Conservation (phyloP, 106 monocot genomes). For the Agapanthus africanus region DNA sequence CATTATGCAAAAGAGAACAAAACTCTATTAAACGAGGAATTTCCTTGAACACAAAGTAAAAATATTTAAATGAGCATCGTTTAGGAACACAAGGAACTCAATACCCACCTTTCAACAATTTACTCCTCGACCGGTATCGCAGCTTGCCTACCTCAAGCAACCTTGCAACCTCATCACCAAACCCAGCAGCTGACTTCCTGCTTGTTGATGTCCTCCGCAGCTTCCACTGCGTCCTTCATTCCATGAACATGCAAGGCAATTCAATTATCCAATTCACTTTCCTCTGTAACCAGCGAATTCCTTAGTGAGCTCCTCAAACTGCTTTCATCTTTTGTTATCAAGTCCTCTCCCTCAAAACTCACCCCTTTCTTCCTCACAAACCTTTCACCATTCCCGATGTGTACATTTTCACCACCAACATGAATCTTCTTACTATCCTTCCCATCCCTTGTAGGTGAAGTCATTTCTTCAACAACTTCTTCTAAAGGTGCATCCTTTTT, state of each 20-base stretch:
- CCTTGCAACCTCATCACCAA: slow-evolving; percentile 48
- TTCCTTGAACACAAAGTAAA: not conserved
- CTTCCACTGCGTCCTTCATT: slow-evolving; percentile 52
- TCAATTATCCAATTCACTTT: slow-evolving; percentile 8
- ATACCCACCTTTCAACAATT: slow-evolving; percentile 50
- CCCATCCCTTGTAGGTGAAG: slow-evolving; percentile 9
- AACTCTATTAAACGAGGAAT: not conserved
- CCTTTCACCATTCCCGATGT: slow-evolving; percentile 8
- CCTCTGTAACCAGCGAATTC: slow-evolving; percentile 11
- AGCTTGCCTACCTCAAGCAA: slow-evolving; percentile 69
- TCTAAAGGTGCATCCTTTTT: slow-evolving; percentile 15
- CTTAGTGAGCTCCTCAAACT: not conserved
- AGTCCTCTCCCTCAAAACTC: slow-evolving; percentile 35
- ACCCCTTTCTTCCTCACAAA: slow-evolving; percentile 32
- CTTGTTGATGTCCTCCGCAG: slow-evolving; percentile 60
- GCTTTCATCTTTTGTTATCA: slow-evolving; percentile 7
- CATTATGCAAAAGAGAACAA: not conserved
- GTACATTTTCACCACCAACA: not conserved
- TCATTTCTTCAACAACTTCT: slow-evolving; percentile 13
- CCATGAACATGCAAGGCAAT: slow-evolving; percentile 16
- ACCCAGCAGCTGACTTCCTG: slow-evolving; percentile 43
- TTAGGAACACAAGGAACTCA: not conserved
- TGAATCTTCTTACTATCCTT: not conserved
- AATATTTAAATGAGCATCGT: not conserved
- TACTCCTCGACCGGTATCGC: slow-evolving; percentile 31